These are phyloP conservation scores for Exophiala lecanii-corni DNA, from an alignment of 2,329 filamentous ascomycete species.

Conservation along the genomic window DNA sequence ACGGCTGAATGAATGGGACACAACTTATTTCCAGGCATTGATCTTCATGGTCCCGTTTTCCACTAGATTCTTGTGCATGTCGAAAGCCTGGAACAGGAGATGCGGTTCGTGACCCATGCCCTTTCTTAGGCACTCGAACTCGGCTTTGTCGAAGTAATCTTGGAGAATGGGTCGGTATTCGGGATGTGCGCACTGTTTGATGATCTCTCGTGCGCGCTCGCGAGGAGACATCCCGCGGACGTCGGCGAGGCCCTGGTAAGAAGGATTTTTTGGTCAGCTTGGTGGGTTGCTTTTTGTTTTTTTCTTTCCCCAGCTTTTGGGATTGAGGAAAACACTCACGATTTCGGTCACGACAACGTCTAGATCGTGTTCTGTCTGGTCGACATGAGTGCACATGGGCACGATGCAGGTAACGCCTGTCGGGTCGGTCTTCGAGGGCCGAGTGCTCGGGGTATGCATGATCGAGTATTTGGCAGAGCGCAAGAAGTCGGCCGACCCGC, in stretches of 20 bases:
- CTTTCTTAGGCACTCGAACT: slow-evolving; percentile 77
- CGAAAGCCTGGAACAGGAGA: slow-evolving; percentile 77
- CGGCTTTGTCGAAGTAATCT: slow-evolving; percentile 80
- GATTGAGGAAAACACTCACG: slow-evolving; percentile 10
- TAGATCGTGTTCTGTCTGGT: slow-evolving; percentile 89
- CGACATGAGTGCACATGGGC: slow-evolving; percentile 88
- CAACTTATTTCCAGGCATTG: slow-evolving; percentile 51
- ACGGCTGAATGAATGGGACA: no score
- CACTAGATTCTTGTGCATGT: slow-evolving; percentile 78
- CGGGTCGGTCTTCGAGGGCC: slow-evolving; percentile 77
- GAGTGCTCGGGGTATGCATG: slow-evolving; percentile 84
- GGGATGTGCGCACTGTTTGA: slow-evolving; percentile 80
- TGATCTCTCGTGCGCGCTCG: slow-evolving; percentile 78
- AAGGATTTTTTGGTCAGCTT: slow-evolving; percentile 3
- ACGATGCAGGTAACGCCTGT: slow-evolving; percentile 81
- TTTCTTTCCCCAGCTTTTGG: no score
- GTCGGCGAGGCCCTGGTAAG: slow-evolving; percentile 69
- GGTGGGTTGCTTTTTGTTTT: background rate
- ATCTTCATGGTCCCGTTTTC: slow-evolving; percentile 90
- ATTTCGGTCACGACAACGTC: slow-evolving; percentile 78
- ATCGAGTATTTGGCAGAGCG: slow-evolving; percentile 77
- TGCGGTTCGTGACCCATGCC: slow-evolving; percentile 88
- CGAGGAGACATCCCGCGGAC: slow-evolving; percentile 75
- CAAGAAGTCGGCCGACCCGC: slow-evolving; percentile 77
- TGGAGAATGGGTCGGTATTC: slow-evolving; percentile 76